Conservation (phyloP, 2,329 filamentous ascomycete genomes). For the Epichloe amarillans region DNA sequence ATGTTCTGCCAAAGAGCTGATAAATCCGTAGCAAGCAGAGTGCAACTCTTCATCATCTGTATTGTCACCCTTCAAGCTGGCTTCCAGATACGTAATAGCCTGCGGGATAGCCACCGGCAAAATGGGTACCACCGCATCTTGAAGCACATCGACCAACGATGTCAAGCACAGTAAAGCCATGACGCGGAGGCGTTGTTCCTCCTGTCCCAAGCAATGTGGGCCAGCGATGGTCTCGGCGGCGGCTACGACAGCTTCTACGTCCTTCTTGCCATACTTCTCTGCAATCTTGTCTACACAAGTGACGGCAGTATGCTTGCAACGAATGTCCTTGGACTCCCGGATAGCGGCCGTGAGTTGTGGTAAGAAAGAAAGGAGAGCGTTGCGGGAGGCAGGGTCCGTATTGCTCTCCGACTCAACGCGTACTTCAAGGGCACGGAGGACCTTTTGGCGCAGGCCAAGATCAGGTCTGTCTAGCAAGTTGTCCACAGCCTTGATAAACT, state of each 20-base stretch:
- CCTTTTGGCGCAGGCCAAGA: slow-evolving; percentile 63
- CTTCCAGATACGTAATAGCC: slow-evolving; percentile 56
- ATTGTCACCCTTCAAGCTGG: slow-evolving; percentile 40
- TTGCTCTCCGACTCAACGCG: slow-evolving; percentile 64
- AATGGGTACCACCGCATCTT: slow-evolving; percentile 73
- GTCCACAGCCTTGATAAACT: slow-evolving; percentile 83
- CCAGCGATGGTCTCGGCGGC: slow-evolving; percentile 69
- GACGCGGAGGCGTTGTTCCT: slow-evolving; percentile 58
- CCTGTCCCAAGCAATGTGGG: slow-evolving; percentile 59
- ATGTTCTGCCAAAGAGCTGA: slow-evolving; percentile 67
- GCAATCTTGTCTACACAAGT: slow-evolving; percentile 85
- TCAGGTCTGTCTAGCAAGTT: slow-evolving; percentile 64
- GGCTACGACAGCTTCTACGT: slow-evolving; percentile 59
- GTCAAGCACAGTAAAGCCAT: slow-evolving; percentile 83
- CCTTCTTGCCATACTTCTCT: slow-evolving; percentile 91
- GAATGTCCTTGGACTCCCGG: slow-evolving; percentile 54
- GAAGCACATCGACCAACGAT: slow-evolving; percentile 77
- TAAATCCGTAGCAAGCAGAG: slow-evolving; percentile 68
- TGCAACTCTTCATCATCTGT: slow-evolving; percentile 54
- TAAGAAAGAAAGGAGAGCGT: slow-evolving; percentile 63
- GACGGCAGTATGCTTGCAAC: slow-evolving; percentile 74
- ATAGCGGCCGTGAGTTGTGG: slow-evolving; percentile 68
- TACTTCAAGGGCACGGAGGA: slow-evolving; percentile 65
- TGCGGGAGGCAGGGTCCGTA: slow-evolving; percentile 53
- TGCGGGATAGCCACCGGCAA: slow-evolving; percentile 63